phyloP scores from a whole-genome alignment of 2,329 filamentous ascomycete species.

The Ascochyta fabae region DNA sequence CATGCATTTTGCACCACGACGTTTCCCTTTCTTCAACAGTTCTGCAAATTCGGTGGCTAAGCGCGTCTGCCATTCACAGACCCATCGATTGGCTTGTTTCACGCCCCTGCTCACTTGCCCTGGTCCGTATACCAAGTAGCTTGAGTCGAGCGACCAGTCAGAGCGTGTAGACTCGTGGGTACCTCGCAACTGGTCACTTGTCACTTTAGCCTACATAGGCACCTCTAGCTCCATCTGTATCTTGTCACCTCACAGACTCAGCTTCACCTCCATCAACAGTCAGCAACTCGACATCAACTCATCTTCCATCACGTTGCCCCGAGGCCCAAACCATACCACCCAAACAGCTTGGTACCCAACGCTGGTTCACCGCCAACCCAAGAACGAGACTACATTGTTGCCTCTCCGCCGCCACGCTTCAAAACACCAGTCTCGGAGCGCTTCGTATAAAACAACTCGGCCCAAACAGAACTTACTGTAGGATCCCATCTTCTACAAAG shows the following conservation, averaged over 20 bases:
- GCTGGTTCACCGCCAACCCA: slow-evolving; percentile 18
- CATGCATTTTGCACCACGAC: slow-evolving; percentile 40
- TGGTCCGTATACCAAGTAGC: slow-evolving; percentile 45
- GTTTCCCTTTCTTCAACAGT: slow-evolving; percentile 30
- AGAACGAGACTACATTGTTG: slow-evolving; percentile 6
- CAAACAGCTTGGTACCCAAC: slow-evolving; percentile 18
- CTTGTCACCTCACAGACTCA: slow-evolving; percentile 35
- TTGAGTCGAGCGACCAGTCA: slow-evolving; percentile 48
- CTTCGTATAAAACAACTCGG: background rate
- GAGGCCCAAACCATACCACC: slow-evolving; percentile 17
- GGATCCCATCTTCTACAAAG: background rate
- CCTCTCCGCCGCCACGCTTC: slow-evolving; percentile 12
- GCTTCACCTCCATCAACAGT: slow-evolving; percentile 30
- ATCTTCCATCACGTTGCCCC: background rate
- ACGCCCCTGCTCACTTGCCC: slow-evolving; percentile 46
- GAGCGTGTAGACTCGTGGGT: slow-evolving; percentile 36
- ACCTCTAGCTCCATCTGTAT: slow-evolving; percentile 43
- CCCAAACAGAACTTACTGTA: background rate
- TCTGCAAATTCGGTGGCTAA: slow-evolving; percentile 46
- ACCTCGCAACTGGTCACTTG: slow-evolving; percentile 46
- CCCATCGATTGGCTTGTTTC: slow-evolving; percentile 50
- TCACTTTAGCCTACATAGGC: slow-evolving; percentile 39
- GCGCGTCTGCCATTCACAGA: slow-evolving; percentile 40
- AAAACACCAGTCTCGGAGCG: background rate
- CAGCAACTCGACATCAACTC: slow-evolving; percentile 29